Conservation (phyloP, 371 early-diverging fungal species). For the Thermomucor indicae-seudaticae region DNA sequence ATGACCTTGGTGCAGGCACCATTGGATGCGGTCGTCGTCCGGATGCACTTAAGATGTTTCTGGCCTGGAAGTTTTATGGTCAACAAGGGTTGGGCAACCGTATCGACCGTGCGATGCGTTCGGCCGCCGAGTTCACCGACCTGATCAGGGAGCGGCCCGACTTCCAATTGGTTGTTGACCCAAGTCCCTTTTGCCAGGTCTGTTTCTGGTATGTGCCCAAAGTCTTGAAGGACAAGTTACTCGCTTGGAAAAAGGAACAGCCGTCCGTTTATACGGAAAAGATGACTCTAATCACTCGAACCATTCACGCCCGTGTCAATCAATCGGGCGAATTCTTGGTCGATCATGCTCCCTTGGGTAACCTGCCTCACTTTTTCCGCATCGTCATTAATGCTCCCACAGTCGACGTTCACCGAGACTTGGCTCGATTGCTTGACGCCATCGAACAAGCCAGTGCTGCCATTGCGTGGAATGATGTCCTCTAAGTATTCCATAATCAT, state of each 20-base stretch:
- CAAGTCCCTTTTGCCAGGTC: slow-evolving; percentile 50
- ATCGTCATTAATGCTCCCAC: slow-evolving; percentile 70
- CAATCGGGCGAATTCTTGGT: slow-evolving; percentile 55
- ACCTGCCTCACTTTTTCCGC: slow-evolving; percentile 65
- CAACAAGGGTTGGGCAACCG: slow-evolving; percentile 41
- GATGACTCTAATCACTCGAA: slow-evolving; percentile 45
- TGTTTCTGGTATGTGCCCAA: slow-evolving; percentile 70
- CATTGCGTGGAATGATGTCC: slow-evolving; percentile 22
- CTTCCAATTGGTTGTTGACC: slow-evolving; percentile 33
- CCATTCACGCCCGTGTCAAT: slow-evolving; percentile 49
- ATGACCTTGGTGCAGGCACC: slow-evolving; percentile 80
- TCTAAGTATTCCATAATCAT: too few relatives aligned
- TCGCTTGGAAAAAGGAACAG: slow-evolving; percentile 8
- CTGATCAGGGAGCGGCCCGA: slow-evolving; percentile 24
- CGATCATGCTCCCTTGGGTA: slow-evolving; percentile 60
- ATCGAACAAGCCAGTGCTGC: slow-evolving; percentile 40
- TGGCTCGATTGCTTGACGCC: slow-evolving; percentile 50
- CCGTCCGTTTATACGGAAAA: slow-evolving; percentile 22
- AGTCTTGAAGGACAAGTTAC: not conserved
- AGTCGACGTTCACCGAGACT: slow-evolving; percentile 47
- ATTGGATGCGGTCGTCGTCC: slow-evolving; percentile 85
- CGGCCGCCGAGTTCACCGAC: slow-evolving; percentile 35
- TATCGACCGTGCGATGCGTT: slow-evolving; percentile 45
- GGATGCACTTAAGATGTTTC: slow-evolving; percentile 80
- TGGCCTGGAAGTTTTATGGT: slow-evolving; percentile 83